A percentile compares a stretch with the other conserved stretches of the same genome.
Conservation (phyloP, 306 rosid species). For the Vachellia pachyceras region DNA sequence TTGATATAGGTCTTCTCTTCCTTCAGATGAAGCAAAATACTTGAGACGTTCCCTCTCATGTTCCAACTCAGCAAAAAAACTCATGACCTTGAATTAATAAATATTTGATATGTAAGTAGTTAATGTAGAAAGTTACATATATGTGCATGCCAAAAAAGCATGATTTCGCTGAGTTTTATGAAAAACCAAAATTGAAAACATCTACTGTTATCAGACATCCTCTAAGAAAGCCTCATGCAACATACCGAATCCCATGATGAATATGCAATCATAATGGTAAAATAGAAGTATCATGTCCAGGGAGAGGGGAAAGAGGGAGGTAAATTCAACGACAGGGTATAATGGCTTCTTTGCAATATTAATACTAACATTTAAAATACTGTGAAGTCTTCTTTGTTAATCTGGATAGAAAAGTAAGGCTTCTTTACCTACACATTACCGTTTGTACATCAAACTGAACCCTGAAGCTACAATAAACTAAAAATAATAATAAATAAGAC, state of each 20-base stretch:
- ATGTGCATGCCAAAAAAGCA: neutral
- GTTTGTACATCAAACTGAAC: neutral
- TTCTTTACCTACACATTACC: neutral
- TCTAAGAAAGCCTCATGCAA: slow-evolving; percentile 6
- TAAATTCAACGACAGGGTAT: neutral
- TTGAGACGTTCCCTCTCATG: slow-evolving; percentile 88
- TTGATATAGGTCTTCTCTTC: slow-evolving; percentile 95
- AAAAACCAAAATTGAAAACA: slow-evolving; percentile 9
- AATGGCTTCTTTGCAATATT: neutral
- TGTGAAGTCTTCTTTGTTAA: neutral
- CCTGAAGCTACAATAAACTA: neutral
- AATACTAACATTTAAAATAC: neutral
- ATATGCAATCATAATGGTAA: neutral
- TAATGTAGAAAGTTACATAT: slow-evolving; percentile 26
- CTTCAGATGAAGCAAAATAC: slow-evolving; percentile 94
- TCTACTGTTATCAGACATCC: neutral
- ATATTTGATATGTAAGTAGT: slow-evolving; percentile 33
- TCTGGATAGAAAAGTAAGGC: neutral
- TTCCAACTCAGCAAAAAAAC: slow-evolving; percentile 72
- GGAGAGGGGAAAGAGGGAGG: neutral
- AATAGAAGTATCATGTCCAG: neutral
- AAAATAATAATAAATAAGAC: neutral
- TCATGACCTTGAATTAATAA: slow-evolving; percentile 71
- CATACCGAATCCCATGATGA: neutral
- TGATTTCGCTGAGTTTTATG: slow-evolving; percentile 1